Evolutionary conservation across 139 green algal genomes (phyloP), one percentile per base, ranked within the genome.

Genomic region (Tetradesmus obliquus): DNA sequence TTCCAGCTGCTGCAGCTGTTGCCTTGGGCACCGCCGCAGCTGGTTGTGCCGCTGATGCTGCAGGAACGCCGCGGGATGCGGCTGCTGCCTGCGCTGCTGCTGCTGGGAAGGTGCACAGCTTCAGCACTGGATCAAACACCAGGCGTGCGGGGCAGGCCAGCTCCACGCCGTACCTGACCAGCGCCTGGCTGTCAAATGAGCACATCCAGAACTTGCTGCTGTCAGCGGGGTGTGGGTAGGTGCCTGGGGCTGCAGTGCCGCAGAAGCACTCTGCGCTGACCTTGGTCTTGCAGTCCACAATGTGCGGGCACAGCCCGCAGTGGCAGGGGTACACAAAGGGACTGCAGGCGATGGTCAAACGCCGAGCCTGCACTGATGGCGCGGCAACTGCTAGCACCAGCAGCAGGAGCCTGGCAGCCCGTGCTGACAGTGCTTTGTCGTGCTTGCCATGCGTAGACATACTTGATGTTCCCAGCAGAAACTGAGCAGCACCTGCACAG

Each of bases 291-390:
- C 87, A 91, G 74, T 91, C 51, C 5, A 91, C 87, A 54, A 91
- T 91, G 54, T 91, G 53, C 3, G 87, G 87, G 55, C 87, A 91
- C n/a, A 91, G 55, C 5, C 87, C 87, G n/a, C 87, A 91, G 19
- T 91, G 51, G 79, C 87, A 91, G 87, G 87, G 87, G 53, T 91
- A 86, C 8, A 91, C 87, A 76, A 60, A 91, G 19, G 87, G 87
- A 54, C 74, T 86, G 54, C 87, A 91, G 0, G 87, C 87, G 19
- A 74, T 84, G 1, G 74, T 8, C 66, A 89, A n/a, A 5, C 54
- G 66, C 15, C 85, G 85, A 3, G 57, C 84, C 32, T 79, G 66
- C 66, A 19, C 66, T 76, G 66, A 17, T 76, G 66, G 66, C 15
- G 66, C 66, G n/a, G 66, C 66, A 24, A 76, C 10, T 55, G 58